Conservation (phyloP, 495 filamentous ascomycete species). For the Apodospora peruviana region DNA sequence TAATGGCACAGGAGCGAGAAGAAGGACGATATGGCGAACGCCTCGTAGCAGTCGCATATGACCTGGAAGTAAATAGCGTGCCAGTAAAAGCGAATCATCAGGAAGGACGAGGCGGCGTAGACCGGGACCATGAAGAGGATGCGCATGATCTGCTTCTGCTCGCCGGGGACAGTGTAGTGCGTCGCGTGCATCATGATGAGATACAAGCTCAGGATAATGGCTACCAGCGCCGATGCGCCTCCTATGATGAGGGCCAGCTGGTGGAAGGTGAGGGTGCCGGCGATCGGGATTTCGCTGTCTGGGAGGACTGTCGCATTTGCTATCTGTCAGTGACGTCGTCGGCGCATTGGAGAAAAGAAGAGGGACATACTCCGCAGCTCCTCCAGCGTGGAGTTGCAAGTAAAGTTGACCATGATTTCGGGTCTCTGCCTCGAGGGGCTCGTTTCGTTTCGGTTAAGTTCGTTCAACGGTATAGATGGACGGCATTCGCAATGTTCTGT, state of each 20-base stretch:
- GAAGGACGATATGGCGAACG: conserved; percentile 86
- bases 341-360: no score
- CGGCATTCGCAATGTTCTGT: no score
- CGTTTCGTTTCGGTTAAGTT: no score
- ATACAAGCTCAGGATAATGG: conserved; percentile 51
- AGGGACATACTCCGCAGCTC: conserved; percentile 48
- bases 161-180: conserved; percentile 75
- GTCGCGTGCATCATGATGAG: conserved; percentile 72
- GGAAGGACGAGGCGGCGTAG: conserved; percentile 73
- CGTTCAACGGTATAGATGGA: no score
- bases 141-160: conserved; percentile 89
- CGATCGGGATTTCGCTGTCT: conserved; percentile 36
- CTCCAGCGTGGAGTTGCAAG: conserved; percentile 51
- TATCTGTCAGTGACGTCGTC: no score
- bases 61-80: conserved; percentile 80
- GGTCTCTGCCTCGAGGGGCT: no score
- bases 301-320: conserved; percentile 16
- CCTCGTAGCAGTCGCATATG: conserved; percentile 82
- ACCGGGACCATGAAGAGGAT: conserved; percentile 89
- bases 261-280: conserved; percentile 50
- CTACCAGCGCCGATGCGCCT: conserved; percentile 49
- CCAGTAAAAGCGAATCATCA: conserved; percentile 71
- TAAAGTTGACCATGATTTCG: conserved; percentile 32
- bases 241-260: conserved; percentile 47
- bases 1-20: conserved; percentile 86